These are phyloP conservation scores for Yamadazyma taylorii DNA, from an alignment of 1,139 yeast genomes.

Conservation along the genomic window DNA sequence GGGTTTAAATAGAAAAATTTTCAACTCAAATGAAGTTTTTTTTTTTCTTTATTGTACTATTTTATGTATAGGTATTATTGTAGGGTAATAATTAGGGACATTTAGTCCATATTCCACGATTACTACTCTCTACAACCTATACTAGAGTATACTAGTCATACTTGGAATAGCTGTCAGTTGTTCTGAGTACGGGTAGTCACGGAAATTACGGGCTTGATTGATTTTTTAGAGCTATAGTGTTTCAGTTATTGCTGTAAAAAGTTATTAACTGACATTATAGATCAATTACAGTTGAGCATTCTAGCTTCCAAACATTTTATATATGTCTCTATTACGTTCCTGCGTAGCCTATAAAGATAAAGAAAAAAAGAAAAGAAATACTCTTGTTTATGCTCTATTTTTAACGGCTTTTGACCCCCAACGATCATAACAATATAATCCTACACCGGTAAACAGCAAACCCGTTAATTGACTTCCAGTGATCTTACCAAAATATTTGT, in stretches of 20 bases:
- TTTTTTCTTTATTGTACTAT: constrained; percentile 40
- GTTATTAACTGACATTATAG: constrained; percentile 3
- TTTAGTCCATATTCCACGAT: constrained; percentile 29
- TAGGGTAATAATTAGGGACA: constrained; percentile 43
- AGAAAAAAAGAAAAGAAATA: too few species aligned
- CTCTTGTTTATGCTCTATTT: constrained; percentile 15
- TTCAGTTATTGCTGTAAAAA: constrained; percentile 5
- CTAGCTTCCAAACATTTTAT: constrained; percentile 45
- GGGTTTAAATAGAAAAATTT: constrained; percentile 10
- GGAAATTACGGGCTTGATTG: constrained; percentile 45
- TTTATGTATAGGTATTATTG: constrained; percentile 51
- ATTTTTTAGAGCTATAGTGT: constrained; percentile 8
- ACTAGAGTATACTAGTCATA: constrained; percentile 45
- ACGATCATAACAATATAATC: constrained; percentile 40
- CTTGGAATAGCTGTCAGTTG: not conserved
- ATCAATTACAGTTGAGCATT: constrained; percentile 39
- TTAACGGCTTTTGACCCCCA: constrained; percentile 41
- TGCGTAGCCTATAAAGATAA: too few species aligned
- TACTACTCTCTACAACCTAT: constrained; percentile 56
- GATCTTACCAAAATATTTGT: constrained; percentile 29
- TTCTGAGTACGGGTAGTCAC: constrained; percentile 34
- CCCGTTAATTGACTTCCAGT: constrained; percentile 33
- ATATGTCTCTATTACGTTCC: constrained; percentile 1
- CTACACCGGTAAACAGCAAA: constrained; percentile 30
- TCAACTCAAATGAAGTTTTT: not conserved